Conservation (phyloP, 306 rosid species). For the Luffa acutangula region DNA sequence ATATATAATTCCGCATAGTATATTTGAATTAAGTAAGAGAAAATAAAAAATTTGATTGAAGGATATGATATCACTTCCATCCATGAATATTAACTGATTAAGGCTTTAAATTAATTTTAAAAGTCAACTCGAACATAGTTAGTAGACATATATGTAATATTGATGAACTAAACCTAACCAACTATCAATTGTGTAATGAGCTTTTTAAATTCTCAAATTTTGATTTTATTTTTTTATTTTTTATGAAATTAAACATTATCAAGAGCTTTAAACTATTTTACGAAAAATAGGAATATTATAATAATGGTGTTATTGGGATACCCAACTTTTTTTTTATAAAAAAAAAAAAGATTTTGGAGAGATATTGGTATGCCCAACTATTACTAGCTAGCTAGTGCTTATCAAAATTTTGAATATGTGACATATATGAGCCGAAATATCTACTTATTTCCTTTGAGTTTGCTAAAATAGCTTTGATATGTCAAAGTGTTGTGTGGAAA, state of each 20-base stretch:
- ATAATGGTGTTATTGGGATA: not conserved
- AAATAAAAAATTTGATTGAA: no score
- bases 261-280: not conserved
- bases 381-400: not conserved
- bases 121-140: no score
- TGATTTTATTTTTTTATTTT: no score
- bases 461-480: no score
- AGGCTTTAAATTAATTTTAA: no score
- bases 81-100: not conserved
- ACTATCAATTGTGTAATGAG: no score
- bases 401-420: not conserved
- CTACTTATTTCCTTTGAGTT: not conserved
- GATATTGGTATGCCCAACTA: not conserved
- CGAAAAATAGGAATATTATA: no score
- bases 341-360: not conserved
- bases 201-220: no score
- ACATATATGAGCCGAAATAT: not conserved
- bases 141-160: no score
- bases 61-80: not conserved
- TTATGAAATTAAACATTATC: no score
- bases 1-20: not conserved
- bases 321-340: not conserved
- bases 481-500: no score
- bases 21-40: not conserved
- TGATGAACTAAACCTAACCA: no score